These are phyloP conservation scores for Pythium biforme DNA, from an alignment of 352 stramenopile species.

Conservation along the genomic window DNA sequence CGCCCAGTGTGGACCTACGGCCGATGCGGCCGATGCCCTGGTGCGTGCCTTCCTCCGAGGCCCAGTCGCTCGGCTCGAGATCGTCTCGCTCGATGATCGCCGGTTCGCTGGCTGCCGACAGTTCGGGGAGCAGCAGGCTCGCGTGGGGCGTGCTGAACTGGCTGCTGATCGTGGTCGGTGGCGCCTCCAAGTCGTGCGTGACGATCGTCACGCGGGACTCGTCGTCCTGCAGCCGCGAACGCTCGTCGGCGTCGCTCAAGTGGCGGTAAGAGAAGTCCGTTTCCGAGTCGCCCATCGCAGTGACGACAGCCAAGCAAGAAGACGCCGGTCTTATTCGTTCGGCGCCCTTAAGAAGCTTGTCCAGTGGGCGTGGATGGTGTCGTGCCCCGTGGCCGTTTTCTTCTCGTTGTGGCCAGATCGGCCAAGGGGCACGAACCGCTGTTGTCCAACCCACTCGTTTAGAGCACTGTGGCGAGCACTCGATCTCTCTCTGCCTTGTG, in stretches of 20 bases:
- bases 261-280: slow-evolving; percentile 29
- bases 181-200: slow-evolving; percentile 16
- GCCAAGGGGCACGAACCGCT: slow-evolving; percentile 6
- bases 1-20: slow-evolving; percentile 4
- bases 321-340: neutral
- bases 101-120: neutral
- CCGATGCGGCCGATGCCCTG: slow-evolving; percentile 8
- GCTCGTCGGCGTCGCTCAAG: slow-evolving; percentile 25
- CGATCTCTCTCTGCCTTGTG: too few species aligned
- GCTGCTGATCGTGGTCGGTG: slow-evolving; percentile 10
- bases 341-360: neutral
- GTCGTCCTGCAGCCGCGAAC: slow-evolving; percentile 15
- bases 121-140: slow-evolving; percentile 22
- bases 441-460: neutral
- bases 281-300: slow-evolving; percentile 14
- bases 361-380: neutral
- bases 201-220: slow-evolving; percentile 17
- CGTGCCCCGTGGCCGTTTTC: neutral
- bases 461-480: too few species aligned
- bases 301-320: neutral
- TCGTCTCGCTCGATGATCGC: neutral
- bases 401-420: neutral
- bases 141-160: slow-evolving; percentile 14
- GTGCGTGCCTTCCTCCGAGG: slow-evolving; percentile 24
- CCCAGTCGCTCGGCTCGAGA: slow-evolving; percentile 27